A percentile compares a stretch with the other conserved stretches of the same genome.
Conservation (phyloP, 2,329 filamentous ascomycete genomes). For the Aspergillus puulaauensis region DNA sequence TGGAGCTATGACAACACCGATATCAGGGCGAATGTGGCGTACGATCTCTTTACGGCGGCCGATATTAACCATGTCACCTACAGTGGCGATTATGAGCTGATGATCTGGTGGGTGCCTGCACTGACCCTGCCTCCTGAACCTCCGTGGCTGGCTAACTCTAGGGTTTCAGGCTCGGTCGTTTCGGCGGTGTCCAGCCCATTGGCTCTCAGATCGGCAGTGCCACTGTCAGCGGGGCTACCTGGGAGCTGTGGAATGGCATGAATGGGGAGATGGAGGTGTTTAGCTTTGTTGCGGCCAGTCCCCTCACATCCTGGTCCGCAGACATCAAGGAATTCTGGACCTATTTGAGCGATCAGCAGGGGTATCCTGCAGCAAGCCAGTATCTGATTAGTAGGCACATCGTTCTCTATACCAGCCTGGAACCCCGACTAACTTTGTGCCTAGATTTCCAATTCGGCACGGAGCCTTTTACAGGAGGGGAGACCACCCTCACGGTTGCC, state of each 20-base stretch:
- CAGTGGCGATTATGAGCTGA: conserved; percentile 56
- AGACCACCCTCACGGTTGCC: conserved; percentile 33
- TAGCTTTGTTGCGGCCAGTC: conserved; percentile 51
- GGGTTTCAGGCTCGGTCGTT: conserved; percentile 40
- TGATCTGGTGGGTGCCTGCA: conserved; percentile 54
- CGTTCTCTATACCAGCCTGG: neutral
- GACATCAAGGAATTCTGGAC: conserved; percentile 57
- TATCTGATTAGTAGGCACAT: conserved; percentile 48
- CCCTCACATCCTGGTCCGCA: conserved; percentile 52
- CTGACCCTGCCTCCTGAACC: neutral
- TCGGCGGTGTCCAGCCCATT: conserved; percentile 56
- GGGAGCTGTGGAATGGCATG: conserved; percentile 58
- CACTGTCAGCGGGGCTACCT: conserved; percentile 51
- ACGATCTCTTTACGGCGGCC: conserved; percentile 57
- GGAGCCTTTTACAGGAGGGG: conserved; percentile 55
- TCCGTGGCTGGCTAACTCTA: no score
- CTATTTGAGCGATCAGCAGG: conserved; percentile 52
- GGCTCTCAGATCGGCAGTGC: conserved; percentile 52
- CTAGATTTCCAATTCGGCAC: conserved; percentile 49
- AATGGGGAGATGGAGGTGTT: conserved; percentile 56
- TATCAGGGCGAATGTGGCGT: conserved; percentile 57
- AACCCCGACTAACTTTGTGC: no score
- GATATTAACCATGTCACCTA: conserved; percentile 38
- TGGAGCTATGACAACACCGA: conserved; percentile 50
- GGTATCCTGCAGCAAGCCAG: conserved; percentile 47